Evolutionary conservation across 2,329 filamentous ascomycete genomes (phyloP), one percentile per base, ranked within the genome.

Genomic region (Leptographium procerum): DNA sequence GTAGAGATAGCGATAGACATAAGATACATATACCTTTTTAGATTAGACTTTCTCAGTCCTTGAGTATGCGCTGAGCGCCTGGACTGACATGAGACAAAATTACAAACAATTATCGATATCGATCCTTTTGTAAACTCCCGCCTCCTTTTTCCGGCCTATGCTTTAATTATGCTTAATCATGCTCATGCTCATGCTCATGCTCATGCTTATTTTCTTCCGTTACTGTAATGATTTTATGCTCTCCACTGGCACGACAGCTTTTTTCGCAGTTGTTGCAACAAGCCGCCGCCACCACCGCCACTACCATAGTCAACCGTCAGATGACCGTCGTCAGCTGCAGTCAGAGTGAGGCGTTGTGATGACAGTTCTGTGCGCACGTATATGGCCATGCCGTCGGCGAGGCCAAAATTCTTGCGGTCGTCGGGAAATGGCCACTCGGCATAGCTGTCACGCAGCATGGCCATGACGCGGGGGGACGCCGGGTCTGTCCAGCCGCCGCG

Each of bases 121-220:
- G n/a, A n/a, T n/a, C n/a, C n/a, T n/a, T n/a, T 19, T 43, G 40
- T 19, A 43, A 43, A 43, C 40, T 43, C 40, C 40, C 9, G 40
- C 40, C 40, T 43, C 40, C 19, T 19, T 43, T 6, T 22, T n/a
- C n/a, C n/a, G 19, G 19, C 31, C 5, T 33, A 33, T 33, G 31
- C 31, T 33, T 33, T 10, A 6, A 10, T 10, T 33, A 10, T 33
- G 5, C 31, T 19, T n/a, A n/a, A n/a, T 8, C 40, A 43, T 43
- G 14, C 19, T 4, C 9, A n/a, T 8, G 40, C 40, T 36, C 2
- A 24, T 45, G 33, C 40, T 19, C 11, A 28, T 26, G 24, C 14
- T 33, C 62, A 57, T 83, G 79, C 43, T 3, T 3, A 43, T 19
- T 19, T 14, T 19, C 45, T 26, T 28, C 13, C 47, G 16, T 28